A percentile compares a stretch with the other conserved stretches of the same genome.
Evolutionary conservation across 2,329 filamentous ascomycete genomes (phyloP).

Genomic region (Calonectria crousiana): DNA sequence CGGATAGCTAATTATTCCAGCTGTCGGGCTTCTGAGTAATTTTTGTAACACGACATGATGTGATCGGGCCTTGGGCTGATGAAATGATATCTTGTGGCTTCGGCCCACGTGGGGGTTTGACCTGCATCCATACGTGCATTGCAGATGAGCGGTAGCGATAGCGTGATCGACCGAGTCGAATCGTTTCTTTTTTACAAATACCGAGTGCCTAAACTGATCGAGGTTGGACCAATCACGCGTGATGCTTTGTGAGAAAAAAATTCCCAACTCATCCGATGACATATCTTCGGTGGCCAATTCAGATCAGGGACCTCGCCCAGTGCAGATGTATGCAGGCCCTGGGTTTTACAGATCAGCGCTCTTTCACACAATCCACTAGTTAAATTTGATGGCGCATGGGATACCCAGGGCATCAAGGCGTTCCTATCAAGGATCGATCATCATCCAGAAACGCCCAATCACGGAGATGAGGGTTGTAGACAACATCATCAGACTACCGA

Average conservation of each 20-base stretch:
- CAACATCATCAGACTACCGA: not conserved
- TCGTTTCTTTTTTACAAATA: not conserved
- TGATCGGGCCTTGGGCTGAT: not conserved
- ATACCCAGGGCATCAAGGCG: not conserved
- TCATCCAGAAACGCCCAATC: not conserved
- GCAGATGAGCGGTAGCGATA: not conserved
- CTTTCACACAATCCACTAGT: not conserved
- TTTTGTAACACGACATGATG: slow-evolving; percentile 1
- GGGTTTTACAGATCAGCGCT: not conserved
- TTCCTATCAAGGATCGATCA: not conserved
- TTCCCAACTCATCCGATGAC: not conserved
- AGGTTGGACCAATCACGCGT: not conserved
- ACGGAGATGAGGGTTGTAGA: not conserved
- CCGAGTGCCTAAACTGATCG: not conserved
- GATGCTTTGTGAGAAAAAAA: not conserved
- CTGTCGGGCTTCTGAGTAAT: not conserved
- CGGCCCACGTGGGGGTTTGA: slow-evolving; percentile 3
- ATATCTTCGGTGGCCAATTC: not conserved
- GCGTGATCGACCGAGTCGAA: not conserved
- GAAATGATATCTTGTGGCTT: slow-evolving; percentile 5
- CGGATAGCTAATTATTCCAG: not conserved
- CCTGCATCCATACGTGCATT: not conserved
- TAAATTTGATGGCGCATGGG: not conserved
- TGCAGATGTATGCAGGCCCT: not conserved
- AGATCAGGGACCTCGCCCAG: not conserved